phyloP scores from a whole-genome alignment of 768 basidiomycete genomes.

The Serendipita indica region DNA sequence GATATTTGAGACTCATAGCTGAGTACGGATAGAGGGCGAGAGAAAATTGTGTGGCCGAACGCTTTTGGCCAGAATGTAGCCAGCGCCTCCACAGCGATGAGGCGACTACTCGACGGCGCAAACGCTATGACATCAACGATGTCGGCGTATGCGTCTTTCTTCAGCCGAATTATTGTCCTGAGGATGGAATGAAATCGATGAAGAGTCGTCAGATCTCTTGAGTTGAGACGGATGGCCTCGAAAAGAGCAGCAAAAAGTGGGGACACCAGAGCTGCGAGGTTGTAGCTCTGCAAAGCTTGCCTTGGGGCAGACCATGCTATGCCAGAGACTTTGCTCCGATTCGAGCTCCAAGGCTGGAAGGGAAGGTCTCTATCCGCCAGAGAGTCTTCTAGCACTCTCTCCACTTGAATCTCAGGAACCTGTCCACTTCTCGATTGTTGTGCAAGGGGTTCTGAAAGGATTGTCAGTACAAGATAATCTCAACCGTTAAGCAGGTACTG shows the following conservation, averaged over 20 bases:
- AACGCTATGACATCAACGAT: slow-evolving; percentile 58
- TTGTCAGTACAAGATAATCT: no score
- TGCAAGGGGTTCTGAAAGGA: not conserved
- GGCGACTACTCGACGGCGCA: slow-evolving; percentile 39
- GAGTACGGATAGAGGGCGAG: slow-evolving; percentile 33
- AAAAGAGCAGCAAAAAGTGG: slow-evolving; percentile 44
- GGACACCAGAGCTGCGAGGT: slow-evolving; percentile 44
- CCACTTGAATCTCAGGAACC: slow-evolving; percentile 35
- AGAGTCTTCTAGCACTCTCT: slow-evolving; percentile 28
- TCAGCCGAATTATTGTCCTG: slow-evolving; percentile 36
- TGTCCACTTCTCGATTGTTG: not conserved
- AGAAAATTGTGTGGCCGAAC: slow-evolving; percentile 50
- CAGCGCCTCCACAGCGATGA: slow-evolving; percentile 40
- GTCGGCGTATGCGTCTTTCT: slow-evolving; percentile 57
- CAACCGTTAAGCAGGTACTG: no score
- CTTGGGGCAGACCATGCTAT: slow-evolving; percentile 42
- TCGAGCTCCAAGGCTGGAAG: not conserved
- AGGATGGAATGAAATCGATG: slow-evolving; percentile 42
- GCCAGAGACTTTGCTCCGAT: slow-evolving; percentile 1
- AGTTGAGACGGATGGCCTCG: slow-evolving; percentile 35
- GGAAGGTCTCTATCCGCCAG: not conserved
- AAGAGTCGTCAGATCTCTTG: slow-evolving; percentile 25
- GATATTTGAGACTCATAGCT: slow-evolving; percentile 18
- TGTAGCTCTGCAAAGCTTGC: slow-evolving; percentile 41
- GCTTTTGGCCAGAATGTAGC: slow-evolving; percentile 51